Percentiles rank a stretch among this genome's conserved stretches.
These are phyloP conservation scores for Panicum hallii DNA, from an alignment of 202 grass and related monocot species.

Conservation along the genomic window DNA sequence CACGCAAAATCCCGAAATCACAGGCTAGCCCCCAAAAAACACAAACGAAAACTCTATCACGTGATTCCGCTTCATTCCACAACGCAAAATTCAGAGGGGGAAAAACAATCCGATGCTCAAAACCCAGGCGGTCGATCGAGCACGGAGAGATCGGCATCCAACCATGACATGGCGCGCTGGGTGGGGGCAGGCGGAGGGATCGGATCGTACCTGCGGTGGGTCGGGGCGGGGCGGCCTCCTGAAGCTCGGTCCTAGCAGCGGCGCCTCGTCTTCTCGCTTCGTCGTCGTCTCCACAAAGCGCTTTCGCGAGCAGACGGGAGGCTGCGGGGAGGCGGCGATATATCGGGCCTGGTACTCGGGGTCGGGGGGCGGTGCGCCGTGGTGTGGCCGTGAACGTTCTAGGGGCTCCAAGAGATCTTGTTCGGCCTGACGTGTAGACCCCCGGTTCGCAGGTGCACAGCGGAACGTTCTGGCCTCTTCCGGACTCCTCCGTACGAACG, in stretches of 20 bases:
- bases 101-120: too few species aligned
- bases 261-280: constrained; percentile 11
- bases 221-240: neutral
- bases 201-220: constrained; percentile 14
- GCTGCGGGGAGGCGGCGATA: neutral
- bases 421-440: constrained; percentile 10
- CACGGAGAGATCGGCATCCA: neutral
- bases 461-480: neutral
- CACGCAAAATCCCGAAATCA: neutral
- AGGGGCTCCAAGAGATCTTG: neutral
- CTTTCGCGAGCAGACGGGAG: neutral
- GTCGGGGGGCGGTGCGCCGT: neutral
- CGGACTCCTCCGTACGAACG: neutral
- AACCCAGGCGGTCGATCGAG: too few species aligned
- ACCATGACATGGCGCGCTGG: too few species aligned
- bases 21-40: neutral
- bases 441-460: neutral
- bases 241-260: neutral
- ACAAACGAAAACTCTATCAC: too few species aligned
- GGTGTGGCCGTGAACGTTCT: constrained; percentile 36
- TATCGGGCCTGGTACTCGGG: neutral
- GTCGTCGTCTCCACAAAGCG: neutral
- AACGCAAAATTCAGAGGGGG: neutral
- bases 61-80: too few species aligned
- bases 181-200: too few species aligned